Percentiles rank a stretch among this genome's conserved stretches.
These are phyloP conservation scores for Mesotaenium endlicherianum DNA, from an alignment of 139 green algal species.

Conservation along the genomic window DNA sequence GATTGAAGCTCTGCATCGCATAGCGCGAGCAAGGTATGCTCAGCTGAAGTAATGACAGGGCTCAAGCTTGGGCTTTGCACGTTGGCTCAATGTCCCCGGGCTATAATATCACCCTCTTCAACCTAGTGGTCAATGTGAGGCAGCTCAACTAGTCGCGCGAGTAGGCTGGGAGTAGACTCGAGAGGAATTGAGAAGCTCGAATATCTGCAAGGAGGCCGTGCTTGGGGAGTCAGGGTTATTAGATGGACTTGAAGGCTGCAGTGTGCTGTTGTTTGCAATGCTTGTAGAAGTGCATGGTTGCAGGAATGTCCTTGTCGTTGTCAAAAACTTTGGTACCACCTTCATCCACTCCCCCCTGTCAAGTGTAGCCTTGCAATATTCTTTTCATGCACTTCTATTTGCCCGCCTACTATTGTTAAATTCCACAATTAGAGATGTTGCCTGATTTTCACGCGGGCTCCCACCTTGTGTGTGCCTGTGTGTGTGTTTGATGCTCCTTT, in stretches of 20 bases:
- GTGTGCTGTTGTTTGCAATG: too few species aligned
- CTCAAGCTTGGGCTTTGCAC: background rate
- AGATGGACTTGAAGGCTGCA: too few species aligned
- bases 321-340: too few species aligned
- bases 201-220: background rate
- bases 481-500: background rate
- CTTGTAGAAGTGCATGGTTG: too few species aligned
- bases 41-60: too few species aligned
- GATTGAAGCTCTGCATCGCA: background rate
- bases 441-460: background rate
- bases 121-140: background rate
- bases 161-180: background rate
- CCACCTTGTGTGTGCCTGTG: background rate
- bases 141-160: background rate
- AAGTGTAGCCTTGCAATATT: too few species aligned
- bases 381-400: too few species aligned
- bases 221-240: too few species aligned
- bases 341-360: too few species aligned
- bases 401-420: too few species aligned
- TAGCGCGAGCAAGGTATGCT: constrained; percentile 5
- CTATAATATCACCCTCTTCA: background rate
- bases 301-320: too few species aligned
- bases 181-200: background rate
- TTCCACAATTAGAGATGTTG: background rate
- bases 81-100: background rate